Percentiles rank a stretch among this genome's conserved stretches.
phyloP scores from a whole-genome alignment of 768 basidiomycete genomes.

The Leccinum ochraceum region DNA sequence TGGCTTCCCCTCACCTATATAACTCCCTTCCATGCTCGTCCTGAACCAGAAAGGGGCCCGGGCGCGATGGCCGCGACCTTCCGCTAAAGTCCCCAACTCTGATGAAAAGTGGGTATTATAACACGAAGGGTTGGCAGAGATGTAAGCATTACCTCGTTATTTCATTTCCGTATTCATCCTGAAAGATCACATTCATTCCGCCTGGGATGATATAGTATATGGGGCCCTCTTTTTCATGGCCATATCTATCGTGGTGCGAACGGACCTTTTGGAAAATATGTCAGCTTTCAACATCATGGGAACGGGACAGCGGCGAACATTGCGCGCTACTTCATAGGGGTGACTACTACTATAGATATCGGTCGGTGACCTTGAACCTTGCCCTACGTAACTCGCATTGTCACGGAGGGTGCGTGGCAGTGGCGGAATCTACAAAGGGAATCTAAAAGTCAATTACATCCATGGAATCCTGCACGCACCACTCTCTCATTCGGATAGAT shows the following conservation, averaged over 20 bases:
- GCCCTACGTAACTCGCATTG: constrained; percentile 14
- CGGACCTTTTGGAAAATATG: constrained; percentile 19
- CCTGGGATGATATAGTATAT: constrained; percentile 65
- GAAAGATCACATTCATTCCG: constrained; percentile 65
- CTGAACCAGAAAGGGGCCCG: constrained; percentile 54
- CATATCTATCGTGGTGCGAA: constrained; percentile 29
- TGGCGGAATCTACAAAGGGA: constrained; percentile 28
- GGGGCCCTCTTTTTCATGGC: constrained; percentile 31
- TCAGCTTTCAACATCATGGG: constrained; percentile 8
- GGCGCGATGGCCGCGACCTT: constrained; percentile 27
- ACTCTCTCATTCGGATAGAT: constrained; percentile 28
- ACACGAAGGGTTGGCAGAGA: background rate
- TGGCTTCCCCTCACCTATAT: constrained; percentile 44
- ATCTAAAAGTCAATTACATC: constrained; percentile 1
- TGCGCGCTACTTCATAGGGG: constrained; percentile 20
- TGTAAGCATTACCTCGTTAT: constrained; percentile 51
- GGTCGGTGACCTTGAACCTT: constrained; percentile 28
- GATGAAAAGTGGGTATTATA: constrained; percentile 1
- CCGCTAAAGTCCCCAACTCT: constrained; percentile 56
- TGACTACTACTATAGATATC: constrained; percentile 30
- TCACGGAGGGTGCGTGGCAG: constrained; percentile 23
- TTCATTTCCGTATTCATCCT: constrained; percentile 64
- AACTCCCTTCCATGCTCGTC: constrained; percentile 60
- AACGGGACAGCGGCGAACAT: constrained; percentile 9
- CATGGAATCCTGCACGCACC: constrained; percentile 16